A percentile compares a stretch with the other conserved stretches of the same genome.
Conservation (phyloP, 768 basidiomycete species). For the Russula sp. region DNA sequence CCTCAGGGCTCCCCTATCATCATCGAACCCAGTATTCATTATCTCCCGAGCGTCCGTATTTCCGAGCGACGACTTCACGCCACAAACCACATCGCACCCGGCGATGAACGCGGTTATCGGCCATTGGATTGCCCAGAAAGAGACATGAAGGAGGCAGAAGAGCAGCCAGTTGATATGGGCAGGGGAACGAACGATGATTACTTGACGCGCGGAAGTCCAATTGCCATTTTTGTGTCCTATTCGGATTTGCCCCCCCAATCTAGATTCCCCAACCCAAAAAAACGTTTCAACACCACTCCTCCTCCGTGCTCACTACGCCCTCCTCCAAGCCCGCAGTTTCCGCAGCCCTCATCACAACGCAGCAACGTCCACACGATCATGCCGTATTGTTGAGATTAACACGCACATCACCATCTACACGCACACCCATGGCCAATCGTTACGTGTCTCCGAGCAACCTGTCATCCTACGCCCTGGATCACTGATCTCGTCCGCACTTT, state of each 20-base stretch:
- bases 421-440: conserved; percentile 7
- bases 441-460: neutral
- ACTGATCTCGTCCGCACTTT: neutral
- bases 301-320: neutral
- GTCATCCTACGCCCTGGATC: conserved; percentile 1
- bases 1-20: too few relatives aligned
- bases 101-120: conserved; percentile 25
- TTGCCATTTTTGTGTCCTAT: neutral
- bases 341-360: too few relatives aligned
- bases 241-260: conserved; percentile 3
- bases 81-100: too few relatives aligned
- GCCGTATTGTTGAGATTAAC: conserved; percentile 9
- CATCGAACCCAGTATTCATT: too few relatives aligned
- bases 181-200: neutral
- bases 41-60: too few relatives aligned
- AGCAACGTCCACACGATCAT: conserved; percentile 5
- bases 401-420: conserved; percentile 8
- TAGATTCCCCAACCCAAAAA: conserved; percentile 12
- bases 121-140: conserved; percentile 16
- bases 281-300: neutral
- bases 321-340: conserved; percentile 1
- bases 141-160: neutral
- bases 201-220: conserved; percentile 8
- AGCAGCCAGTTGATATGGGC: conserved; percentile 8
- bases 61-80: too few relatives aligned